Base-by-base conservation (phyloP, 192 early-diverging fungal species). In the Haplosporangium gracile region DNA sequence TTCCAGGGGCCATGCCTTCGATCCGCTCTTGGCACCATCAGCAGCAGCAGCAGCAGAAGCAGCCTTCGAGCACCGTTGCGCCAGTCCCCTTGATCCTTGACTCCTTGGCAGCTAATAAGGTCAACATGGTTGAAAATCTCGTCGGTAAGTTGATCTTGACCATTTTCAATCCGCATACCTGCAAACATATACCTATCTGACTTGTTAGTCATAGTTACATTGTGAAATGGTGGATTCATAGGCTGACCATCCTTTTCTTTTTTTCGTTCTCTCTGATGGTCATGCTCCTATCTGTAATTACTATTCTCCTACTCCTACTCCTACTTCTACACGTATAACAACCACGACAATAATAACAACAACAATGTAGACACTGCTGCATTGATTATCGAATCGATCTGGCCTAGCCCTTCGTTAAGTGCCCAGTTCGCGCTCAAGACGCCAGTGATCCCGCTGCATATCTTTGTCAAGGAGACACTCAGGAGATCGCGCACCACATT, bases 401-500 rank as follows among this genome's bases (percentile, higher is more conserved):
- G 87, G 89, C 81, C 69, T 24, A 87, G 78, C 69, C 69, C 85
- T 20, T 65, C 60, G 29, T 42, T 75, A 8, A 72, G 76, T 60
- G 73, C 78, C 53, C 90, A 82, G 42, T 79, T 83, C 65, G 75
- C 77, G 22, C 42, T 85, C 24, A 78, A 75, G 76, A 79, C 77
- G 22, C 82, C 82, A 32, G 83, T 89, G 6, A 81, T 92, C 32
- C 91, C 93, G 16, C 84, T 92, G 16, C 79, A 82, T 49, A 76
- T 80, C 42, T 93, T 94, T 72, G 92, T 94, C 78, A 89, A 90
- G 55, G 92, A 94, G 81, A 91, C 94, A 10, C 81, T 95, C 18
- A 89, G 90, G 40, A 91, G 94, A 55, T 93, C 92, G 22, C 88
- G 90, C 68, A 92, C 93, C 4, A 93, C 94, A 36, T 94, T 92